Conservation (phyloP, 495 filamentous ascomycete species). For the Penicillium odoratum region DNA sequence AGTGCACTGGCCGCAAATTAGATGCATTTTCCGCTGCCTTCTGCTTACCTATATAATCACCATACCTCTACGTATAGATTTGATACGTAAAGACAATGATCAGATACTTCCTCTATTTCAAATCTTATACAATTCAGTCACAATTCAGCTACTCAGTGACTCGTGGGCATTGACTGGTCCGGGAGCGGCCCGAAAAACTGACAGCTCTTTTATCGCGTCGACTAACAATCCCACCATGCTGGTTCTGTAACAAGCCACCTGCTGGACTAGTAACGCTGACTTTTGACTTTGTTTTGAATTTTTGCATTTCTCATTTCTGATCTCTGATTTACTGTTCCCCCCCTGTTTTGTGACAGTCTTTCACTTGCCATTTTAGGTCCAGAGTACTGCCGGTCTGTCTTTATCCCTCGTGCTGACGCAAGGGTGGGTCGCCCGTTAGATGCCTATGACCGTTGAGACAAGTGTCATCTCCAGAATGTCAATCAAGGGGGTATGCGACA, state of each 20-base stretch:
- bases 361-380: too few species aligned
- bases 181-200: conserved; percentile 35
- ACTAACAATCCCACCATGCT: background rate
- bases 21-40: conserved; percentile 35
- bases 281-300: background rate
- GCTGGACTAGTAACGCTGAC: background rate
- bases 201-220: conserved; percentile 17
- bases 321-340: too few species aligned
- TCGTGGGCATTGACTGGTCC: conserved; percentile 7
- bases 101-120: background rate
- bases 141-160: too few species aligned
- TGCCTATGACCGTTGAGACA: conserved; percentile 25
- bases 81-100: background rate
- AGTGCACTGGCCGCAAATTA: conserved; percentile 36
- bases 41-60: background rate
- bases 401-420: conserved; percentile 20
- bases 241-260: conserved; percentile 14
- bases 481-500: conserved; percentile 2
- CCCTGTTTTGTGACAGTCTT: too few species aligned
- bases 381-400: background rate
- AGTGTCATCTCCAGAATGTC: conserved; percentile 26
- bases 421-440: conserved; percentile 20
- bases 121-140: too few species aligned
- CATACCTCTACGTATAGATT: background rate
- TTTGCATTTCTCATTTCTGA: background rate